Base-by-base conservation (phyloP, 78 protist species). In the Dictyostelium intermedium region DNA sequence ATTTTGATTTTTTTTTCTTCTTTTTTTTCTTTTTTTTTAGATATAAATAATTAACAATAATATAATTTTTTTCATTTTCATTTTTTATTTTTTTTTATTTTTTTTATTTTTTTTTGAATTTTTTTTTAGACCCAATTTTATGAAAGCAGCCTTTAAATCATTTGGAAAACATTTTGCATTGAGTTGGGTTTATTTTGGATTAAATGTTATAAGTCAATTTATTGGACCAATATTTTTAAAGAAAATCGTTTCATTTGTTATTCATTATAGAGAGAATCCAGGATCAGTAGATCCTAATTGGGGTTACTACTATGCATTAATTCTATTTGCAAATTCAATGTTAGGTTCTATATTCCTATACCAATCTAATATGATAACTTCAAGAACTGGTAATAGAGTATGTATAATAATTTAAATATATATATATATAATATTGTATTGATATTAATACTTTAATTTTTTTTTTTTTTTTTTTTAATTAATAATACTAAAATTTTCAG, bases 301-400 rank as follows among this genome's bases (percentile, higher is more conserved):
- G 73, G 92, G 92, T 13, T 85, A 74, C 18, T 85, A 85, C 27
- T 85, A 85, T 25, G 50, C 92, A 18, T 18, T 85, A 14, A 34
- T 56, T 23, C 45, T 85, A 13, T 85, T 85, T 74, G 20, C 13
- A 3, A 10, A 41, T 16, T 20, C 83, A 9, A 85, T 74, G 83
- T n/a, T 85, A 34, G 92, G 92, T 23, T 85, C 92, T 1, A 13
- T 85, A 16, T 85, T 66, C 60, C 25, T 50, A 34, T 85, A 85
- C 53, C 92, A 85, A 74, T 72, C 92, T 3, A 85, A 74, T 53
- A 72, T 85, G 82, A 85, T 85, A 13, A 27, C 92, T 5, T 72
- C 92, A 34, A 72, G 92, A 74, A 79, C 79, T 74, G 92, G 92
- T 76, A 61, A 85, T 50, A 69, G 77, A 39, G 91, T 84, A 84